Conservation (phyloP, 2,329 filamentous ascomycete genomes). For the Pestalotiopsis sp. region DNA sequence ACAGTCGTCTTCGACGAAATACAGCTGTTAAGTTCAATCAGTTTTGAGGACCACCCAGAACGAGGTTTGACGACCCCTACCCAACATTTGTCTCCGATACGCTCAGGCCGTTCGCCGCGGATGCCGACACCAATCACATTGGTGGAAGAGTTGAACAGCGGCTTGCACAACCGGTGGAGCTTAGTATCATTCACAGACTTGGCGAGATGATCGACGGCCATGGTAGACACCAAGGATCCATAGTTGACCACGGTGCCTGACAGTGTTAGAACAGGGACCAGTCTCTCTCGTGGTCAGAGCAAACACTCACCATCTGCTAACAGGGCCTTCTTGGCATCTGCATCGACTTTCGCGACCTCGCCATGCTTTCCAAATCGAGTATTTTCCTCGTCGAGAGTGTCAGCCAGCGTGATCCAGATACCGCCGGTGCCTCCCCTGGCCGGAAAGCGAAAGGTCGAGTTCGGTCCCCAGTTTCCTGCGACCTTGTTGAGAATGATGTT, state of each 20-base stretch:
- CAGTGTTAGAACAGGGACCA: neutral
- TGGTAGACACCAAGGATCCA: constrained; percentile 90
- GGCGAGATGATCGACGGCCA: constrained; percentile 87
- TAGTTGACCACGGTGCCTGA: constrained; percentile 83
- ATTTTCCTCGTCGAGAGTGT: constrained; percentile 89
- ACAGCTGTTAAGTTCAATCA: constrained; percentile 56
- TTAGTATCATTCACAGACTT: constrained; percentile 86
- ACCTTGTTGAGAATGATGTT: constrained; percentile 96
- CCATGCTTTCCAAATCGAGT: constrained; percentile 84
- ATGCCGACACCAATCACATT: constrained; percentile 97
- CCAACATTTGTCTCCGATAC: constrained; percentile 99
- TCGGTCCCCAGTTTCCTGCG: constrained; percentile 96
- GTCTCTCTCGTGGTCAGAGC: too few species aligned
- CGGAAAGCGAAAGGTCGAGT: constrained; percentile 97
- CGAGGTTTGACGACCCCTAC: constrained; percentile 41
- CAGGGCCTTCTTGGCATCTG: constrained; percentile 77
- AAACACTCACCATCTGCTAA: constrained; percentile 57
- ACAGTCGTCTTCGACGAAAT: constrained; percentile 98
- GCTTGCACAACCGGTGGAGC: constrained; percentile 79
- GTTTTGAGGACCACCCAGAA: neutral
- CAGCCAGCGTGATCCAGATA: constrained; percentile 97
- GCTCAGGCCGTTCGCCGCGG: constrained; percentile 85
- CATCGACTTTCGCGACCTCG: constrained; percentile 82
- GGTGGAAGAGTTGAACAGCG: constrained; percentile 93
- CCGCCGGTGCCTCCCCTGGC: constrained; percentile 93